phyloP scores from a whole-genome alignment of 2,329 filamentous ascomycete species.

The Hypoxylon sp. region DNA sequence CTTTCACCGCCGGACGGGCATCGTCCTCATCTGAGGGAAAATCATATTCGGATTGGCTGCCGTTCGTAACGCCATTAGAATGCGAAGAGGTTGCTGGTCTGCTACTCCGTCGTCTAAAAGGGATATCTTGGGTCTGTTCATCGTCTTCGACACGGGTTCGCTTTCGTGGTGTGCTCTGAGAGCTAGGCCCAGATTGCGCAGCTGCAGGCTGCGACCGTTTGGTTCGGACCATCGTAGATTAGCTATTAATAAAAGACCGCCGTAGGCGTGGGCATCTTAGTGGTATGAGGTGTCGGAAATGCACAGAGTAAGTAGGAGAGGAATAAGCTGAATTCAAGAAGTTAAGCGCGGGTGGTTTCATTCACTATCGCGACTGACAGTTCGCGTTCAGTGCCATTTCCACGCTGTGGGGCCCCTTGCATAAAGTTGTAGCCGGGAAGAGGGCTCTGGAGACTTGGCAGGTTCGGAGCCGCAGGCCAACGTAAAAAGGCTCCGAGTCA shows the following conservation, averaged over 20 bases:
- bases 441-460: neutral
- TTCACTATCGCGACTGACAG: conserved; percentile 15
- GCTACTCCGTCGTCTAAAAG: conserved; percentile 39
- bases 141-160: conserved; percentile 41
- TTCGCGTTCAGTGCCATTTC: conserved; percentile 6
- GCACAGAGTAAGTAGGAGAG: neutral
- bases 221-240: conserved; percentile 46
- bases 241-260: neutral
- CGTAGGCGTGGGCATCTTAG: neutral
- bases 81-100: conserved; percentile 12
- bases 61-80: conserved; percentile 17
- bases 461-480: conserved; percentile 17
- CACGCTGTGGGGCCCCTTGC: conserved; percentile 1
- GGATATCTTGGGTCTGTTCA: conserved; percentile 35
- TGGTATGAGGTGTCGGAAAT: neutral
- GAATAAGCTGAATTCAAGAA: neutral
- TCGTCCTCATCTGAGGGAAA: conserved; percentile 50
- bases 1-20: conserved; percentile 20
- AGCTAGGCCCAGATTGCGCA: conserved; percentile 26
- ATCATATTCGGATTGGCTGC: conserved; percentile 46
- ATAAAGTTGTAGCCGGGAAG: neutral
- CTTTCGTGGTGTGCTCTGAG: conserved; percentile 45
- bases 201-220: conserved; percentile 42
- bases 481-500: neutral
- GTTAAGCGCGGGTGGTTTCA: neutral